Evolutionary conservation across 768 basidiomycete species (phyloP).

Genomic region (Daedaleopsis sinensis): DNA sequence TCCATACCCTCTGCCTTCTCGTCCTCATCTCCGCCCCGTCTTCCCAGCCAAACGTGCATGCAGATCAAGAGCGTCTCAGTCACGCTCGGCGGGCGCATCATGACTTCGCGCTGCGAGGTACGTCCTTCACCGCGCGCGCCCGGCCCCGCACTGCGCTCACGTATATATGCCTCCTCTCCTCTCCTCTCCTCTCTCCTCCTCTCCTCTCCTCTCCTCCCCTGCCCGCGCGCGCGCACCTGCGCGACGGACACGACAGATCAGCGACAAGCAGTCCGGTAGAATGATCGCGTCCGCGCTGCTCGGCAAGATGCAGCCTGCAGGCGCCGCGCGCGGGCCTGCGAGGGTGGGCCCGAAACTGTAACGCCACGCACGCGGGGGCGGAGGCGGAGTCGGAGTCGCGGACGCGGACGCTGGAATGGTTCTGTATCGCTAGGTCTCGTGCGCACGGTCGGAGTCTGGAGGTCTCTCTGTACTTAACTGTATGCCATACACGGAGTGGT

Average conservation of each 20-base stretch:
- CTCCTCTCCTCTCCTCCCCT: background rate
- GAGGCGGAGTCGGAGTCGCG: too few species aligned
- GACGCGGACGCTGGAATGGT: background rate
- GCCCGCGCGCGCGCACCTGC: background rate
- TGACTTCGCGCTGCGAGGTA: constrained; percentile 75
- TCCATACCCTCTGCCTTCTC: background rate
- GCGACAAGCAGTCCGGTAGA: constrained; percentile 59
- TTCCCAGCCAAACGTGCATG: constrained; percentile 56
- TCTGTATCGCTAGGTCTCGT: background rate
- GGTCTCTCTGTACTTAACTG: too few species aligned
- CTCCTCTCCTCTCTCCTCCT: too few species aligned
- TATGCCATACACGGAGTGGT: too few species aligned
- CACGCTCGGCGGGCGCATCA: constrained; percentile 67
- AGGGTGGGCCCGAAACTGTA: background rate
- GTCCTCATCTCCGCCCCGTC: constrained; percentile 10
- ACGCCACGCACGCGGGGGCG: background rate
- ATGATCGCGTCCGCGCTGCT: constrained; percentile 67
- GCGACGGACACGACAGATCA: constrained; percentile 47
- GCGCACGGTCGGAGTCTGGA: too few species aligned
- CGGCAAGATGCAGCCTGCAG: constrained; percentile 71
- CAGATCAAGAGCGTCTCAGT: constrained; percentile 66
- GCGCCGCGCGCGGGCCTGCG: background rate
- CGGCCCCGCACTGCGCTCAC: too few species aligned
- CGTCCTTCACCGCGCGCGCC: constrained; percentile 20
- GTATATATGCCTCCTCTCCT: too few species aligned